A percentile compares a stretch with the other conserved stretches of the same genome.
Evolutionary conservation across 805 yeast genomes (phyloP).

Genomic region (Schwanniomyces vanrijiae): DNA sequence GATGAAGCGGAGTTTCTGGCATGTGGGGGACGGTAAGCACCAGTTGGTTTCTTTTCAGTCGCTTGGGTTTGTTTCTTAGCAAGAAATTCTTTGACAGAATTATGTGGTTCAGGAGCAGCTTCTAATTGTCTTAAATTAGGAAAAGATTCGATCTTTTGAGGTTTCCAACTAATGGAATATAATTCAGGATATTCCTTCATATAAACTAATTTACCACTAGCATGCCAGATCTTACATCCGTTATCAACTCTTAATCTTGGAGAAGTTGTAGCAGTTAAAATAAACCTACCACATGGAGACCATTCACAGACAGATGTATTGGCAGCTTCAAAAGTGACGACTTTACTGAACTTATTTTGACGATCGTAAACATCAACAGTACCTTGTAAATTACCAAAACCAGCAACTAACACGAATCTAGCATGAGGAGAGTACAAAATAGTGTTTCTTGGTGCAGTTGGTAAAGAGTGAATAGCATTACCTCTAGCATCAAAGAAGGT

Average conservation of each 20-base stretch:
- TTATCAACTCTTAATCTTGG: conserved; percentile 97
- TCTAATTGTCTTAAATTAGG: conserved; percentile 52
- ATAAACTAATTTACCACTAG: conserved; percentile 76
- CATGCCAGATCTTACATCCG: conserved; percentile 92
- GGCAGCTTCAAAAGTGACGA: conserved; percentile 83
- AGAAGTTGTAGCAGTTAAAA: conserved; percentile 93
- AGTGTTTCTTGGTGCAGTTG: conserved; percentile 87
- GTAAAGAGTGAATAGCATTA: conserved; percentile 76
- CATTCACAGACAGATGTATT: conserved; percentile 97
- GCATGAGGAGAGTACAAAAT: conserved; percentile 93
- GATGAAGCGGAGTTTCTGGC: conserved; percentile 55
- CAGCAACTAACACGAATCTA: conserved; percentile 86
- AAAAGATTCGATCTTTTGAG: conserved; percentile 53
- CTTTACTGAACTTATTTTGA: conserved; percentile 75
- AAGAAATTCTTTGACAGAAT: conserved; percentile 61
- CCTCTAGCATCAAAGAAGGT: conserved; percentile 95
- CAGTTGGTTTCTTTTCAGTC: conserved; percentile 58
- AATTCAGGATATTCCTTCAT: conserved; percentile 81
- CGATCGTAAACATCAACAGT: conserved; percentile 94
- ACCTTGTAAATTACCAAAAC: conserved; percentile 97
- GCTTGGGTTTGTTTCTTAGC: conserved; percentile 38
- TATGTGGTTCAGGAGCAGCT: conserved; percentile 67
- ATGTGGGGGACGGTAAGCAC: conserved; percentile 97
- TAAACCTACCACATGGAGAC: conserved; percentile 95
- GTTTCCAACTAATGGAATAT: conserved; percentile 82